These are phyloP conservation scores for Boletus bicolor DNA, from an alignment of 768 basidiomycete species.

Conservation along the genomic window DNA sequence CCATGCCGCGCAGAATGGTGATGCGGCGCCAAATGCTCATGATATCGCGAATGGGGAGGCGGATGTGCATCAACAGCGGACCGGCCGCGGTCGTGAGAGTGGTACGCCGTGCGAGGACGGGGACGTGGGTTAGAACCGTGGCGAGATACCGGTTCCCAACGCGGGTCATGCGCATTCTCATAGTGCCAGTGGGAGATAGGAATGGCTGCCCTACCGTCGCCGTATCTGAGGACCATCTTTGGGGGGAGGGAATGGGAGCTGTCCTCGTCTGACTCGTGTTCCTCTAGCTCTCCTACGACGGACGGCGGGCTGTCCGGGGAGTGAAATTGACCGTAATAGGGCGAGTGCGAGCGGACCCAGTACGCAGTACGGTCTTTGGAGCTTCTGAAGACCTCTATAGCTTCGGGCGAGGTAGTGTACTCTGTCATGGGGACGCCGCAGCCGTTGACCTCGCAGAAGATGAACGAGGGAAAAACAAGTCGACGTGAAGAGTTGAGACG, in stretches of 20 bases:
- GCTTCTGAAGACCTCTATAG: conserved; percentile 53
- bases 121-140: conserved; percentile 25
- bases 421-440: conserved; percentile 51
- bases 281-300: conserved; percentile 38
- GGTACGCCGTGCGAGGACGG: conserved; percentile 31
- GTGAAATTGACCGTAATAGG: conserved; percentile 37
- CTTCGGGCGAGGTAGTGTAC: conserved; percentile 57
- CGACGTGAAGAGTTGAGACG: background rate
- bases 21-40: conserved; percentile 16
- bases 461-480: background rate
- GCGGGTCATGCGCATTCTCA: conserved; percentile 19
- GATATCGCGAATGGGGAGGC: conserved; percentile 30
- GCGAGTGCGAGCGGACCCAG: conserved; percentile 55
- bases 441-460: background rate
- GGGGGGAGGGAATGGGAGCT: conserved; percentile 55
- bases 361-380: conserved; percentile 59
- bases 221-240: conserved; percentile 67
- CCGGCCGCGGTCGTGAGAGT: conserved; percentile 37
- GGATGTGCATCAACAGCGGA: conserved; percentile 34
- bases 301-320: conserved; percentile 62
- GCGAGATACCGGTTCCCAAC: conserved; percentile 10
- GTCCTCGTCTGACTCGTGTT: conserved; percentile 38
- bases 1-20: conserved; percentile 13
- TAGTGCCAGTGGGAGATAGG: conserved; percentile 53
- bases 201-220: conserved; percentile 60